Conservation (phyloP, 495 filamentous ascomycete species). For the Neurospora sp. region DNA sequence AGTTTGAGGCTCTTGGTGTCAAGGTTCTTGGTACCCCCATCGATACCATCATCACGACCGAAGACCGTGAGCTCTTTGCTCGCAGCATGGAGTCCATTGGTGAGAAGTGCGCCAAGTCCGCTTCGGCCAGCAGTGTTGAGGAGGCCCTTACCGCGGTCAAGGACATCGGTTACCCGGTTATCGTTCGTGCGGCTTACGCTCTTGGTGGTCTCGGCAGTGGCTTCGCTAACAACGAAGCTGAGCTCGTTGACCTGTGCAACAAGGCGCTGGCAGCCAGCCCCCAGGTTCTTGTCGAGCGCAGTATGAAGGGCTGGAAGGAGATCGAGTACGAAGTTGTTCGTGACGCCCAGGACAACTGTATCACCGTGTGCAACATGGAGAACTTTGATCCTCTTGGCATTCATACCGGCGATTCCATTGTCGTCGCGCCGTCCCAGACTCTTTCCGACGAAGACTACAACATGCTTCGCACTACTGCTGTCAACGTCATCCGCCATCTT, state of each 20-base stretch:
- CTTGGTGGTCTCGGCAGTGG: constrained; percentile 92
- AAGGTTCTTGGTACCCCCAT: constrained; percentile 94
- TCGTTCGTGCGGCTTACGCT: constrained; percentile 93
- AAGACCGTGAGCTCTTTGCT: constrained; percentile 94
- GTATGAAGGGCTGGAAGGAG: constrained; percentile 99
- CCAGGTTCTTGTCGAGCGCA: constrained; percentile 90
- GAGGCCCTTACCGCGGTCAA: constrained; percentile 79
- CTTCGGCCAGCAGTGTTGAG: constrained; percentile 75
- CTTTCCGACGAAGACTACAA: constrained; percentile 96
- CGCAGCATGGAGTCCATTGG: constrained; percentile 97
- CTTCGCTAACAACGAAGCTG: constrained; percentile 82
- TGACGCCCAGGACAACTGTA: constrained; percentile 94
- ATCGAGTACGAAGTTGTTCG: constrained; percentile 98
- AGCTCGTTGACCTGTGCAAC: constrained; percentile 83
- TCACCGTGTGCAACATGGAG: constrained; percentile 99
- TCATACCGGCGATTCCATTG: constrained; percentile 96
- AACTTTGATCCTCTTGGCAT: constrained; percentile 98
- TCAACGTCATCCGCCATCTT: constrained; percentile 95
- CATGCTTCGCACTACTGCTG: constrained; percentile 96
- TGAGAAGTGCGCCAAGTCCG: constrained; percentile 96
- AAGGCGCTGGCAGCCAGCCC: constrained; percentile 92
- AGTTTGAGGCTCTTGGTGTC: constrained; percentile 83
- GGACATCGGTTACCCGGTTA: constrained; percentile 89
- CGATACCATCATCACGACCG: constrained; percentile 94
- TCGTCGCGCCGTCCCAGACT: constrained; percentile 94